Conservation (phyloP, 495 filamentous ascomycete species). For the Massariosphaeria phaeospora region DNA sequence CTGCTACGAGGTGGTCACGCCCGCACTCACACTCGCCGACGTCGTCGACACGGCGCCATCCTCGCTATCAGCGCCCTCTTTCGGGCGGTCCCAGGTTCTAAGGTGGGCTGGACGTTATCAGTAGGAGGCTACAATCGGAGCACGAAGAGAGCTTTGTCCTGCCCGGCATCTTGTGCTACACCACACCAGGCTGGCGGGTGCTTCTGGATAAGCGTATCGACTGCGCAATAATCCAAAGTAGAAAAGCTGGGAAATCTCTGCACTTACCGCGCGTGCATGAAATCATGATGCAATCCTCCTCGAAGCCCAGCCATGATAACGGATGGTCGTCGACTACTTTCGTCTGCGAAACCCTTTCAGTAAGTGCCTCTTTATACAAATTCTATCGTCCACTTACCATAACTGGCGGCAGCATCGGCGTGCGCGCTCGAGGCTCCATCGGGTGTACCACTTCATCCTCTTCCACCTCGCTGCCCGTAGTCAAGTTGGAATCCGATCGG, state of each 20-base stretch:
- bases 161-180: neutral
- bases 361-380: neutral
- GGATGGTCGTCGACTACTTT: slow-evolving; percentile 85
- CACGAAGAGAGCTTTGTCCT: neutral
- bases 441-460: slow-evolving; percentile 58
- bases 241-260: slow-evolving; percentile 12
- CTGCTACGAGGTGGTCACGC: too few relatives aligned
- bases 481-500: slow-evolving; percentile 60
- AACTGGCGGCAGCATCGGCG: slow-evolving; percentile 87
- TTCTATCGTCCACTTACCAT: slow-evolving; percentile 54
- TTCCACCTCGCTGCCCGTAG: slow-evolving; percentile 47
- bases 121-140: too few relatives aligned
- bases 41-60: slow-evolving; percentile 38
- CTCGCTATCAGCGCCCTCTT: slow-evolving; percentile 49
- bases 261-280: slow-evolving; percentile 75
- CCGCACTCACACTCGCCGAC: slow-evolving; percentile 23
- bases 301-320: slow-evolving; percentile 82
- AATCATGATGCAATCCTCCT: slow-evolving; percentile 86
- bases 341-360: slow-evolving; percentile 48
- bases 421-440: slow-evolving; percentile 72
- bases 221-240: neutral
- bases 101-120: slow-evolving; percentile 64
- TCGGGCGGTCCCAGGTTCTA: slow-evolving; percentile 78
- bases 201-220: slow-evolving; percentile 28
- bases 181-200: slow-evolving; percentile 13